Evolutionary conservation across 768 basidiomycete genomes (phyloP), one percentile per base, ranked within the genome.

Genomic region (Russula foetens): DNA sequence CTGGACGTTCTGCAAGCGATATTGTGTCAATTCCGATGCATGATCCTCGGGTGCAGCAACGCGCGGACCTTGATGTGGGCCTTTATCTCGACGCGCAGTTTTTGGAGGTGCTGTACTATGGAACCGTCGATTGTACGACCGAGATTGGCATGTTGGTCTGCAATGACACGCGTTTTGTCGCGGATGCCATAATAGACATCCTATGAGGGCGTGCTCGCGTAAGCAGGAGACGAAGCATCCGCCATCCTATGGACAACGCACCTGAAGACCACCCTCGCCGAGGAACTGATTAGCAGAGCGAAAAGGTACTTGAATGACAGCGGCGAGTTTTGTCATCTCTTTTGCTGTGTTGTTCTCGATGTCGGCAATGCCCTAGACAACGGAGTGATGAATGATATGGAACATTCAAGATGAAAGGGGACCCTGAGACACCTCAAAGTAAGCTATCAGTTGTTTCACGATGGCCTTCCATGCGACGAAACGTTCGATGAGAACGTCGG

Each of bases 251-350:
- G 23, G 9, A n/a, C 21, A 24, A 63, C 77, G 35, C 60, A 82
- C 86, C 81, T 95, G 92, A 51, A 99, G 76, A 50, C 97, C 96
- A 14, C 91, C 92, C 72, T 98, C 94, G n/a, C 97, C 97, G 4
- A 99, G 79, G 71, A 99, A 99, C 76, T 98, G 96, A 74, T 97
- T 96, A 7, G 94, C 95, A 3, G 91, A 83, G 38, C 88, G 79
- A 77, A 99, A 98, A 0, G 97, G 97, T 0, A 98, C 96, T 72
- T 99, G 96, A 62, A 99, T 96, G 62, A 98, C 92, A 2, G 87
- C 92, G 11, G 90, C 90, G 46, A 99, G 84, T 72, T 96, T 95
- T 7, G 88, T 90, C 69, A 98, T 81, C 74, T 98, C 96, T 63
- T 84, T 84, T 14, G 95, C 93, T 7, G 92, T 88, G 72, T 95